Evolutionary conservation across 352 stramenopile species (phyloP).

Genomic region (Elongisporangium anandrum): DNA sequence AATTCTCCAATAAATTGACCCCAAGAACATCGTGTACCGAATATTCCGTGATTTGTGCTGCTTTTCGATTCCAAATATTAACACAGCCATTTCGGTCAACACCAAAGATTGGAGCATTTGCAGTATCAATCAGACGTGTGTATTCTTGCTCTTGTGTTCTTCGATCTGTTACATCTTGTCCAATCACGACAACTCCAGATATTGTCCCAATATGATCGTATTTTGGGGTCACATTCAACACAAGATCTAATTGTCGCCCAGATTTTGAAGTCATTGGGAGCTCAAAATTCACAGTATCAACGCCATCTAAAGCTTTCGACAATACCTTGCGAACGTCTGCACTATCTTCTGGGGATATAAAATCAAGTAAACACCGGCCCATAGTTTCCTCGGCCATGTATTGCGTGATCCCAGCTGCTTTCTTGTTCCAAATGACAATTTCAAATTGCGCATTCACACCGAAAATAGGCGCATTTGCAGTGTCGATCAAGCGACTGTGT

Average conservation of each 20-base stretch:
- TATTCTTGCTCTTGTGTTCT: constrained; percentile 36
- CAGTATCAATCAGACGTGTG: constrained; percentile 34
- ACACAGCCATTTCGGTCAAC: constrained; percentile 59
- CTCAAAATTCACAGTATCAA: constrained; percentile 39
- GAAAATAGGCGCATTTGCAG: constrained; percentile 59
- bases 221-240: constrained; percentile 31
- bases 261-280: constrained; percentile 44
- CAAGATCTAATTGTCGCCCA: constrained; percentile 28
- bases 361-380: constrained; percentile 55
- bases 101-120: constrained; percentile 59
- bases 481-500: constrained; percentile 49
- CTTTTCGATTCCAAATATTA: constrained; percentile 85
- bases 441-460: constrained; percentile 52
- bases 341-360: constrained; percentile 48
- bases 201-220: constrained; percentile 30
- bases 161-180: constrained; percentile 33
- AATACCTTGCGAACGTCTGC: constrained; percentile 29
- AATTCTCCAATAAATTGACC: constrained; percentile 65
- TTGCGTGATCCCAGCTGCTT: constrained; percentile 59
- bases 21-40: constrained; percentile 59
- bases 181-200: constrained; percentile 30
- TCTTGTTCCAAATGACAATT: constrained; percentile 51
- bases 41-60: constrained; percentile 76
- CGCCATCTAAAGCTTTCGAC: constrained; percentile 29
- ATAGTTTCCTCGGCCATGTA: constrained; percentile 71